Evolutionary conservation across 345 rosid species (phyloP).

Genomic region (Acer saccharum): DNA sequence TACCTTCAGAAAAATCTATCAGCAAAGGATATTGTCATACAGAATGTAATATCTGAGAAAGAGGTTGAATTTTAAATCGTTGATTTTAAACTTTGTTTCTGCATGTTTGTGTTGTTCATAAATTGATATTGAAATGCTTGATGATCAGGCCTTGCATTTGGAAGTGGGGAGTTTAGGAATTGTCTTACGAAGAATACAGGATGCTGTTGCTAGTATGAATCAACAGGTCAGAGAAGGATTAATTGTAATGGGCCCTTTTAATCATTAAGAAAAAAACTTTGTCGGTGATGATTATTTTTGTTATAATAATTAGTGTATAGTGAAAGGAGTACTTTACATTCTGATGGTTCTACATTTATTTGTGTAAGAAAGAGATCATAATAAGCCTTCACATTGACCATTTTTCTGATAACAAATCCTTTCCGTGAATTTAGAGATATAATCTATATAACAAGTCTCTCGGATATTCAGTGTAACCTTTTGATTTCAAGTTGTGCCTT

Average conservation of each 20-base stretch:
- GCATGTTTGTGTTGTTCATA: conserved; percentile 22
- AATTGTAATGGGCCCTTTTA: not conserved
- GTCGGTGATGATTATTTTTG: not conserved
- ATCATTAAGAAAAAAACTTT: not conserved
- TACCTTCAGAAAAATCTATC: conserved; percentile 70
- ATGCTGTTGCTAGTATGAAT: conserved; percentile 56
- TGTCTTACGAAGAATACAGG: conserved; percentile 60
- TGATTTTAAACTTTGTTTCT: conserved; percentile 17
- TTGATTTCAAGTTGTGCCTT: not conserved
- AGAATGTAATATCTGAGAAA: conserved; percentile 66
- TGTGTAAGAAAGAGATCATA: too few species aligned
- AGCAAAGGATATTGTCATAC: conserved; percentile 60
- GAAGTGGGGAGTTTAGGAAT: conserved; percentile 56
- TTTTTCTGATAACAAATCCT: not conserved
- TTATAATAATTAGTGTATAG: not conserved
- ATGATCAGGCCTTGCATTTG: conserved; percentile 55
- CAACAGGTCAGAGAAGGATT: conserved; percentile 55
- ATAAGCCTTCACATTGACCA: too few species aligned
- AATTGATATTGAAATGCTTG: conserved; percentile 7
- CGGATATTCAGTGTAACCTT: not conserved
- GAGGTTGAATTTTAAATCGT: conserved; percentile 46
- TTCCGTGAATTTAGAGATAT: not conserved
- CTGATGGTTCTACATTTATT: not conserved
- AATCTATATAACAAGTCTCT: not conserved
- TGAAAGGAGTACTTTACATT: not conserved